Evolutionary conservation across 306 rosid genomes (phyloP), one percentile per base, ranked within the genome.

Genomic region (Pyrus pyrifolia): DNA sequence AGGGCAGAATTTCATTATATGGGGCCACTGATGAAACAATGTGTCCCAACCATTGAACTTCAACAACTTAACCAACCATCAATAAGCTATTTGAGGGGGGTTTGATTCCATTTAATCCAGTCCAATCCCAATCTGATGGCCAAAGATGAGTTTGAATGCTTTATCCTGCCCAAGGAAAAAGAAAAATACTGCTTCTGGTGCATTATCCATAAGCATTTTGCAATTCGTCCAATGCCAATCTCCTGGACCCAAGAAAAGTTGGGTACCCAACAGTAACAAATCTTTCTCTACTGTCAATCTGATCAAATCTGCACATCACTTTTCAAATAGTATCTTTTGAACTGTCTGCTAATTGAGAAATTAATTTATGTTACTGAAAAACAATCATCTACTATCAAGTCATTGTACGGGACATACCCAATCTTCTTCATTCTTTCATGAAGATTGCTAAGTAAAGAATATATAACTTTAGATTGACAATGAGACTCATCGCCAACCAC

Each of bases 401-500:
- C 83, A 44, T 25, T 49, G 49, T 46, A 25, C 1, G 75, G 21
- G 21, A 55, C 14, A 68, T 62, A 18, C 3, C 80, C 87, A 64
- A 78, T 59, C 82, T 78, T 83, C 81, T 86, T 81, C 82, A 86
- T 79, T 65, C 74, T 67, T 45, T 69, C 63, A 79, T 86, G 87
- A 8, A 86, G 85, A 81, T 77, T 79, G 31, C 17, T 29, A 61
- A 86, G 82, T 60, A 82, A 45, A 33, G 80, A 82, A 73, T 68
- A 79, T 71, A 84, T 69, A 59, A 27, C 61, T 52, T 79, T 42
- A 25, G 74, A 84, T 19, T 79, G 80, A 68, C 31, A 8, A 60
- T 81, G 82, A 79, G 84, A 83, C 64, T 76, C 63, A 42, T 81
- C 86, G 5, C 86, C 84, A 21, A 84, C 90, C 8, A 83, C 81